A percentile compares a stretch with the other conserved stretches of the same genome.
These are phyloP conservation scores for Neurospora sp. DNA, from an alignment of 2,329 filamentous ascomycete species.

Conservation along the genomic window DNA sequence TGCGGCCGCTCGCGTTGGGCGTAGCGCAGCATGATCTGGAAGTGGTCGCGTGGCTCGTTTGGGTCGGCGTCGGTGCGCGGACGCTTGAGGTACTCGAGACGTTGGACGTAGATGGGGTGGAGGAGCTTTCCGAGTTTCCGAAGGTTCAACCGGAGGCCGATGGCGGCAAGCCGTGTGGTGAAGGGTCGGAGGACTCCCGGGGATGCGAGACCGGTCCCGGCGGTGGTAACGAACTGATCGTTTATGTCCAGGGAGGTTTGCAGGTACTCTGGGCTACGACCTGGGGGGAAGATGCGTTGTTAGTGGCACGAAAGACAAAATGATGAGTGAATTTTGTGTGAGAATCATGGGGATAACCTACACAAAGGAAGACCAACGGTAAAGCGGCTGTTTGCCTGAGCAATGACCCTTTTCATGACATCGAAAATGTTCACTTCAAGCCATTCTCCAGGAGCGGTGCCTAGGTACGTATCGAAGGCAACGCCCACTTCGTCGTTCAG, in stretches of 20 bases:
- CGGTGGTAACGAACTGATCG: background rate
- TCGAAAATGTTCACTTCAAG: constrained; percentile 23
- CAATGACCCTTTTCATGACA: constrained; percentile 20
- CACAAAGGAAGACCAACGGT: constrained; percentile 24
- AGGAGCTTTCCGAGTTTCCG: constrained; percentile 20
- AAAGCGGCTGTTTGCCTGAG: constrained; percentile 23
- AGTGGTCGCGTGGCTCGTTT: constrained; percentile 26
- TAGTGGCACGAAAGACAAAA: background rate
- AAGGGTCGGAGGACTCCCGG: constrained; percentile 23
- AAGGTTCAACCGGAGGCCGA: constrained; percentile 16
- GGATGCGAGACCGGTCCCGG: background rate
- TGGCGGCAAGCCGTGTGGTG: constrained; percentile 19
- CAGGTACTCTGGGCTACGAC: background rate
- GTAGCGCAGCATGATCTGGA: constrained; percentile 33
- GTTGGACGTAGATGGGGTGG: constrained; percentile 17
- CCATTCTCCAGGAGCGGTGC: constrained; percentile 24
- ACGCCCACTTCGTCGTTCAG: constrained; percentile 26
- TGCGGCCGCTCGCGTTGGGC: constrained; percentile 28
- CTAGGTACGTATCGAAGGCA: constrained; percentile 27
- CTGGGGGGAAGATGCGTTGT: background rate
- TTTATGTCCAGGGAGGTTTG: background rate
- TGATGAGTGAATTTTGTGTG: too few species aligned
- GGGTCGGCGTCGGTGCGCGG: constrained; percentile 15
- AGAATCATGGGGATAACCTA: constrained; percentile 3
- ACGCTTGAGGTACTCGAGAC: constrained; percentile 15